Percentiles rank a stretch among this genome's conserved stretches.
Conservation (phyloP, 352 stramenopile species). For the Pythium phragmiticola region DNA sequence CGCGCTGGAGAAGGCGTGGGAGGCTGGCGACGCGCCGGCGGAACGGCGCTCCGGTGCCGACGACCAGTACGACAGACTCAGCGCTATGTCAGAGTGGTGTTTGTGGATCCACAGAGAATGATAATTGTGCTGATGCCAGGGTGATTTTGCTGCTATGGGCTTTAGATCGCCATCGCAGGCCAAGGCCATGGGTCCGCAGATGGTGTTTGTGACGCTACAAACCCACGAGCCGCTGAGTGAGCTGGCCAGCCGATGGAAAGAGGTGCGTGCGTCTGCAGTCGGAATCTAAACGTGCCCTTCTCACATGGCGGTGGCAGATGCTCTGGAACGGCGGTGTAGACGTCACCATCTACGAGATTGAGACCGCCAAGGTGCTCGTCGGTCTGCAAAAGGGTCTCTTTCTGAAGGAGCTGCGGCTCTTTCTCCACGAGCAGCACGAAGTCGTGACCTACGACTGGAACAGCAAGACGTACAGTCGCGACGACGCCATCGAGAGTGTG, state of each 20-base stretch:
- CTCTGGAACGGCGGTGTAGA: constrained; percentile 73
- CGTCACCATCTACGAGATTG: constrained; percentile 70
- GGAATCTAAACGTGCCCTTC: neutral
- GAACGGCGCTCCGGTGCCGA: constrained; percentile 51
- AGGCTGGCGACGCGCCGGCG: constrained; percentile 40
- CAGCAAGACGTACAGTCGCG: constrained; percentile 33
- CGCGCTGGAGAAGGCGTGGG: constrained; percentile 65
- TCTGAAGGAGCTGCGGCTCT: constrained; percentile 41
- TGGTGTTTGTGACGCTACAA: constrained; percentile 76
- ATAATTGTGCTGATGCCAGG: neutral
- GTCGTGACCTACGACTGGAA: constrained; percentile 71
- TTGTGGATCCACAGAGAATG: neutral
- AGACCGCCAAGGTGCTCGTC: constrained; percentile 50
- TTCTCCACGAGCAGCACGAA: constrained; percentile 51
- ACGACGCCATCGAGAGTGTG: constrained; percentile 1
- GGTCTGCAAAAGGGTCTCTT: constrained; percentile 65
- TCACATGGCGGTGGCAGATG: constrained; percentile 35
- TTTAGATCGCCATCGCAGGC: constrained; percentile 39
- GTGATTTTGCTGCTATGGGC: neutral
- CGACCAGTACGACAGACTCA: constrained; percentile 51
- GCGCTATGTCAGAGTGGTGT: constrained; percentile 29
- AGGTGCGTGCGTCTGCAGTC: constrained; percentile 30
- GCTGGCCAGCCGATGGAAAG: constrained; percentile 71
- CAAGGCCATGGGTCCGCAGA: constrained; percentile 63
- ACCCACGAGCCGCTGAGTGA: constrained; percentile 34